A percentile compares a stretch with the other conserved stretches of the same genome.
Conservation (phyloP, 1,284 basidiomycete genomes). For the Stygiomarasmius scandens region DNA sequence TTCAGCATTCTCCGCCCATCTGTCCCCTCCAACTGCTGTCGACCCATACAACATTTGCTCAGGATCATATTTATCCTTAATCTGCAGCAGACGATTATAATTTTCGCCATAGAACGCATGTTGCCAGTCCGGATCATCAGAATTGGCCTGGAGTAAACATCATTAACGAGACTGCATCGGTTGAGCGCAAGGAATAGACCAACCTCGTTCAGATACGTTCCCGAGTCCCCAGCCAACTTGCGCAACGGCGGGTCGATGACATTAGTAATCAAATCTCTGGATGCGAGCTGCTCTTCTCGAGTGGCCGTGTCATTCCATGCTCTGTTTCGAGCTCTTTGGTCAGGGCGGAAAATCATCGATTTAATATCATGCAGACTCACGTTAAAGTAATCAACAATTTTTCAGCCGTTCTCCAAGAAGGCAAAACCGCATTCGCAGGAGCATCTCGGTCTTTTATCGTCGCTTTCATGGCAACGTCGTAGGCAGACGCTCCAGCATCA, state of each 20-base stretch:
- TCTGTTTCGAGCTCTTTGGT: no score
- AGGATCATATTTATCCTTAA: slow-evolving; percentile 28
- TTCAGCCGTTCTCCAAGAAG: slow-evolving; percentile 20
- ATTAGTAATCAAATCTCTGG: slow-evolving; percentile 13
- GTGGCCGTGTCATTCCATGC: background rate
- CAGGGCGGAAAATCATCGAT: no score
- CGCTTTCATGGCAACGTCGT: slow-evolving; percentile 17
- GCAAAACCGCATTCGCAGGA: slow-evolving; percentile 20
- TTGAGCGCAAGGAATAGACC: background rate
- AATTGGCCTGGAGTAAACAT: slow-evolving; percentile 16
- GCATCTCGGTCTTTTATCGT: slow-evolving; percentile 12
- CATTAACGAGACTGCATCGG: background rate
- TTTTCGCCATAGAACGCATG: slow-evolving; percentile 24
- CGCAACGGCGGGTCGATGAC: slow-evolving; percentile 13
- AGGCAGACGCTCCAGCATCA: slow-evolving; percentile 13
- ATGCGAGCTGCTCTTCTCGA: background rate
- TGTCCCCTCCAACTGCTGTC: slow-evolving; percentile 25
- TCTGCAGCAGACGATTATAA: slow-evolving; percentile 21
- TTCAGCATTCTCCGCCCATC: slow-evolving; percentile 20
- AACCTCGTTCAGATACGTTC: slow-evolving; percentile 23
- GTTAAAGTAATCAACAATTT: background rate
- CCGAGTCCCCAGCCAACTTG: slow-evolving; percentile 14
- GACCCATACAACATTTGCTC: slow-evolving; percentile 24
- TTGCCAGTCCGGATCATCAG: slow-evolving; percentile 24
- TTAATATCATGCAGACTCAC: no score